These are phyloP conservation scores for Aspergillus udagawae DNA, from an alignment of 2,329 filamentous ascomycete genomes.

Conservation along the genomic window DNA sequence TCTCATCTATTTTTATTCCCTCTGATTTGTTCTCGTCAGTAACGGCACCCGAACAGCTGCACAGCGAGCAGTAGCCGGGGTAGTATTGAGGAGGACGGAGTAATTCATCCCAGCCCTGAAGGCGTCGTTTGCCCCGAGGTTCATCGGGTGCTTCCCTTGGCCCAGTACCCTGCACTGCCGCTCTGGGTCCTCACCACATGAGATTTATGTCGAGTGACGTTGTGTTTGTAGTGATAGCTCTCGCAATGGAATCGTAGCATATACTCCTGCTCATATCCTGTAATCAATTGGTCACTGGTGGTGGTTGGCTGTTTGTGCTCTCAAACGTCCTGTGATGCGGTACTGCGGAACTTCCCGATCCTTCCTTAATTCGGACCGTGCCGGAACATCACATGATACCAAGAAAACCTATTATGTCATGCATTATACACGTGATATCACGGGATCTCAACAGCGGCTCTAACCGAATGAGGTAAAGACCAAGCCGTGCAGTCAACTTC, in stretches of 20 bases:
- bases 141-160: slow-evolving; percentile 9
- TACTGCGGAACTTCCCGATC: slow-evolving; percentile 5
- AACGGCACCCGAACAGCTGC: slow-evolving; percentile 16
- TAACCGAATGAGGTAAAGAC: slow-evolving; percentile 8
- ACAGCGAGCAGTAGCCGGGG: neutral
- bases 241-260: neutral
- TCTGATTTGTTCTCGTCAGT: slow-evolving; percentile 1
- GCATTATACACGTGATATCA: neutral
- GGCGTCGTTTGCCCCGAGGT: slow-evolving; percentile 22
- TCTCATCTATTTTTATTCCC: neutral
- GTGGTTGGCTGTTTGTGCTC: neutral
- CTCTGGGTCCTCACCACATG: neutral
- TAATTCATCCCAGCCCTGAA: slow-evolving; percentile 15
- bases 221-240: neutral
- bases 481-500: slow-evolving; percentile 14
- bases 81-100: slow-evolving; percentile 12
- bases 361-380: slow-evolving; percentile 14
- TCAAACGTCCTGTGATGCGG: neutral
- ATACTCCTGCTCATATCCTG: neutral
- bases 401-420: neutral
- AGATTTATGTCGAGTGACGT: neutral
- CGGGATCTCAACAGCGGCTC: neutral
- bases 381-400: slow-evolving; percentile 21
- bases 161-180: neutral
- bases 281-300: neutral